These are phyloP conservation scores for Bolboschoenus planiculmis DNA, from an alignment of 176 grass and related monocot species.

Conservation along the genomic window DNA sequence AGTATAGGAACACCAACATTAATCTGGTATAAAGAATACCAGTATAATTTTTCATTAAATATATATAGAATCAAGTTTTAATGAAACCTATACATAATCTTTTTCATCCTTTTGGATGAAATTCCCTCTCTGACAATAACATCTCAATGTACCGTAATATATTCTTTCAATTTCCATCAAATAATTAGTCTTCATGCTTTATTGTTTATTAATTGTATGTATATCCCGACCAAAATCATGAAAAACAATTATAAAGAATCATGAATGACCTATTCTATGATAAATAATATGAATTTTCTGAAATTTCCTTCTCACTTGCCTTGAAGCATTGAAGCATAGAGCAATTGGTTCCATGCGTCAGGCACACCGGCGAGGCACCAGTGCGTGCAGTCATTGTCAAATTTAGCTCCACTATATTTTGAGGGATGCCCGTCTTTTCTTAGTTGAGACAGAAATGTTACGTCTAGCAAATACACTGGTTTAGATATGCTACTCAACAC, in stretches of 20 bases:
- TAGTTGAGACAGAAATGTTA: slow-evolving; percentile 62
- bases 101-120: slow-evolving; percentile 24
- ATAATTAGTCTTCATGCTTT: not conserved
- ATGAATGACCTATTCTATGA: slow-evolving; percentile 17
- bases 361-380: slow-evolving; percentile 76
- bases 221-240: not conserved
- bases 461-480: slow-evolving; percentile 66
- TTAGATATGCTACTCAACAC: slow-evolving; percentile 42
- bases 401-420: slow-evolving; percentile 59
- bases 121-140: not conserved
- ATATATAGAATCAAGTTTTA: not conserved
- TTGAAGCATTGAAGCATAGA: slow-evolving; percentile 54
- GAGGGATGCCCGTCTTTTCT: slow-evolving; percentile 83
- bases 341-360: slow-evolving; percentile 73
- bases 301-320: not conserved
- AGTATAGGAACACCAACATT: not conserved
- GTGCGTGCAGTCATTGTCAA: slow-evolving; percentile 66
- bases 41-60: not conserved
- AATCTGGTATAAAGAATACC: not conserved
- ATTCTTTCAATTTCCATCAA: not conserved
- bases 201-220: not conserved
- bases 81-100: slow-evolving; percentile 3
- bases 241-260: not conserved
- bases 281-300: not conserved
- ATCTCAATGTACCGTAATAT: slow-evolving; percentile 4